These are phyloP conservation scores for Falciphora oryzae DNA, from an alignment of 2,329 filamentous ascomycete species.

Conservation along the genomic window DNA sequence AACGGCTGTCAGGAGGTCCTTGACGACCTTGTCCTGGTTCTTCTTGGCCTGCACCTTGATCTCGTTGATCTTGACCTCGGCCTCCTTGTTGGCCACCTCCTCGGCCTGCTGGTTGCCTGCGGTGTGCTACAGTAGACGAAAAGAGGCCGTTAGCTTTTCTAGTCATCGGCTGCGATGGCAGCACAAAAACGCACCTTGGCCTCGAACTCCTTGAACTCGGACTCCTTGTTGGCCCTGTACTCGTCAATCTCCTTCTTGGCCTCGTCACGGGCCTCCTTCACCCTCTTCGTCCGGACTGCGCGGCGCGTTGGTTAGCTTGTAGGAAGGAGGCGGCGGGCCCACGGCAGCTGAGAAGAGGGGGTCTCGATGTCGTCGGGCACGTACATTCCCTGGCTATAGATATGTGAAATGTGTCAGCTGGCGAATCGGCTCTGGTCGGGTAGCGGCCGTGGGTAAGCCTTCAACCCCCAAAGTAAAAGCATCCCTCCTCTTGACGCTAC, in stretches of 20 bases:
- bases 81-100: conserved; percentile 72
- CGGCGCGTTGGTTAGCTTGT: not conserved
- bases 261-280: conserved; percentile 93
- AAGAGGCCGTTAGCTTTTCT: conserved; percentile 13
- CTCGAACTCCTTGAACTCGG: conserved; percentile 93
- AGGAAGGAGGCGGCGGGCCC: not conserved
- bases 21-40: conserved; percentile 71
- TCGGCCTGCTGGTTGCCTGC: conserved; percentile 81
- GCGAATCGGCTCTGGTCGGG: not conserved
- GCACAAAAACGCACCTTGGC: conserved; percentile 45
- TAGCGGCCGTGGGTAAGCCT: not conserved
- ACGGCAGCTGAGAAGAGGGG: not conserved
- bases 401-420: conserved; percentile 5
- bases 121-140: conserved; percentile 61
- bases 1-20: conserved; percentile 79
- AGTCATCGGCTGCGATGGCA: not conserved
- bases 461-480: too few species aligned
- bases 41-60: conserved; percentile 78
- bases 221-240: conserved; percentile 83
- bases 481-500: conserved; percentile 19
- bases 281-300: conserved; percentile 86
- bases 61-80: conserved; percentile 72
- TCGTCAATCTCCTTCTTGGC: conserved; percentile 97
- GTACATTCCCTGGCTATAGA: conserved; percentile 78
- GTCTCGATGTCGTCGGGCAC: conserved; percentile 20